These are phyloP conservation scores for Puccinia triticina DNA, from an alignment of 1,284 basidiomycete genomes.

Conservation along the genomic window DNA sequence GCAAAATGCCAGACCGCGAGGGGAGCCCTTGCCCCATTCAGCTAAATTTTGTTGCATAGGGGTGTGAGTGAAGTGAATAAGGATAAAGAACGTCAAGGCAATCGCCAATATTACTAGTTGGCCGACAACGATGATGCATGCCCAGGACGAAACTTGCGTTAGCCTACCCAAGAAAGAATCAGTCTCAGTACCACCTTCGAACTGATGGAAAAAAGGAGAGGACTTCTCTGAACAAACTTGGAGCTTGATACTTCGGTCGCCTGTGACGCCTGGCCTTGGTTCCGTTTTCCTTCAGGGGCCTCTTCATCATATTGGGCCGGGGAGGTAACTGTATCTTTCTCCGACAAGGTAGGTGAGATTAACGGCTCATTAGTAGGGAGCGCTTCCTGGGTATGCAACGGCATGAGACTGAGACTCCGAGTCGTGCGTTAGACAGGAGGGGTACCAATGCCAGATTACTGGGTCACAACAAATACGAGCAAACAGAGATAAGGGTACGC, in stretches of 20 bases:
- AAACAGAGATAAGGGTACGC: too few species aligned
- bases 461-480: too few species aligned
- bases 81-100: constrained; percentile 33
- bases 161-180: constrained; percentile 2
- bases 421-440: background rate
- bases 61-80: constrained; percentile 38
- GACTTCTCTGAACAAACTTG: background rate
- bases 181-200: background rate
- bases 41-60: constrained; percentile 22
- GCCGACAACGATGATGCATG: constrained; percentile 8
- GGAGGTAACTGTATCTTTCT: background rate
- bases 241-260: background rate
- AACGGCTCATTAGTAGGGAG: background rate
- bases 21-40: constrained; percentile 5
- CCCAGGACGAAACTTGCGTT: constrained; percentile 11
- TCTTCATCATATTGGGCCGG: background rate
- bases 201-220: background rate
- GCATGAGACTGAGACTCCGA: background rate
- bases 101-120: constrained; percentile 17
- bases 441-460: too few species aligned
- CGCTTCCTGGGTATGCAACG: background rate
- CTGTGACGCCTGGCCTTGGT: background rate
- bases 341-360: background rate
- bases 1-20: constrained; percentile 13
- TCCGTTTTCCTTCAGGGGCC: background rate